Evolutionary conservation across 257 asterid species (phyloP), one percentile per base, ranked within the genome.

Genomic region (Gentiana straminea): DNA sequence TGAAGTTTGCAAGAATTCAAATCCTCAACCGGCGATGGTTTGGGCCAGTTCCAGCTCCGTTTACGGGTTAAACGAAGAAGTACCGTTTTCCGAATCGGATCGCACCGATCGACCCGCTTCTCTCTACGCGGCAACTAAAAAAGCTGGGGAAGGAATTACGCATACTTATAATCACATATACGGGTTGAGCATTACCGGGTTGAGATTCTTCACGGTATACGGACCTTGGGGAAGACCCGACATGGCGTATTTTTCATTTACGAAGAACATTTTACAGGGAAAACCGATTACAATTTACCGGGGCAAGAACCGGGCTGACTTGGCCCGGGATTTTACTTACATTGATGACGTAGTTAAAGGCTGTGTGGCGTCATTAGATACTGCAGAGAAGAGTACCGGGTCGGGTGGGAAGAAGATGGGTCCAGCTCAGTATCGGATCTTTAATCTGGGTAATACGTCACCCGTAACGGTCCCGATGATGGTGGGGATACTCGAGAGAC

Each of bases 41-140:
- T 86, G 95, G 95, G 95, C 95, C 3, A 86, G 95, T 60, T 86
- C 95, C 36, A 86, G 95, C 70, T 86, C 95, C 2, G 95, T 86
- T 4, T 86, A 86, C 73, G 95, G 95, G 62, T 51, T 83, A 0
- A 86, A 86, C 2, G 81, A 77, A 9, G 81, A 81, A 35, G 82
- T 63, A 0, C 95, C 95, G 1, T 86, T 86, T 60, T 79, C 95
- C 13, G 95, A 86, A 58, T 70, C 81, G 64, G 95, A 86, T 59
- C 81, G 87, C 0, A 86, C 95, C 0, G 95, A 86, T 60, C 68
- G 59, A 52, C 95, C 95, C 57, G 95, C 95, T 36, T 86, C 95
- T 3, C 58, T 86, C 0, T 86, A 86, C 52, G 95, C 95, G 0
- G 95, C 95, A 0, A 86, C 95, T 0, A 86, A 86, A 57, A 86